A percentile compares a stretch with the other conserved stretches of the same genome.
Conservation (phyloP, 129 eudicot genomes). For the Flaveria bidentis region DNA sequence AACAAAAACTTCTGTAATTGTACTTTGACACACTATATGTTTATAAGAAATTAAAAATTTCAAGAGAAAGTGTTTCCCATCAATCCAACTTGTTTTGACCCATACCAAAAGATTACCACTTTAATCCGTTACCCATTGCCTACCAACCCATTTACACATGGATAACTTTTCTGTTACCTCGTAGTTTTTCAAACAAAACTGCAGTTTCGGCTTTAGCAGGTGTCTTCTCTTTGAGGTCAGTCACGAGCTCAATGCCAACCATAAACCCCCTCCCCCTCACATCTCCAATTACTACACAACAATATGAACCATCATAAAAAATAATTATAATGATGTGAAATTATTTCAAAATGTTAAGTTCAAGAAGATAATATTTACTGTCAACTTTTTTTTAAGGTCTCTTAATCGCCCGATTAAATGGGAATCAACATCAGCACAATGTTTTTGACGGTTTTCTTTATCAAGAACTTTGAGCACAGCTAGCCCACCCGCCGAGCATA, state of each 20-base stretch:
- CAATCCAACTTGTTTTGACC: background rate
- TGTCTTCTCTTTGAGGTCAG: slow-evolving; percentile 77
- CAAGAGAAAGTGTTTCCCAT: background rate
- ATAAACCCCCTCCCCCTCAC: slow-evolving; percentile 98
- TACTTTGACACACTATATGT: too few species aligned
- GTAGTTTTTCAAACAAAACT: slow-evolving; percentile 74
- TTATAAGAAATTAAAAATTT: too few species aligned
- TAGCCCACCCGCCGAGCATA: slow-evolving; percentile 96
- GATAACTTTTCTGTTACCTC: slow-evolving; percentile 48
- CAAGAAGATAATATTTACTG: slow-evolving; percentile 42
- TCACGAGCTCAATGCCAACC: slow-evolving; percentile 95
- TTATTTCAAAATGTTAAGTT: slow-evolving; percentile 9
- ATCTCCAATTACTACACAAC: slow-evolving; percentile 73
- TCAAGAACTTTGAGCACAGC: slow-evolving; percentile 90
- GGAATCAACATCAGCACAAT: slow-evolving; percentile 86
- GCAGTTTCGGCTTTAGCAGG: slow-evolving; percentile 97
- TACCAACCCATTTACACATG: background rate
- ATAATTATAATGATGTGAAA: background rate
- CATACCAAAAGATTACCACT: background rate
- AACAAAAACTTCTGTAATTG: too few species aligned
- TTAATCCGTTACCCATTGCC: background rate
- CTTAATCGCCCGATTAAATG: slow-evolving; percentile 73
- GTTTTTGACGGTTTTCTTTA: slow-evolving; percentile 82
- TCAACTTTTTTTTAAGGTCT: slow-evolving; percentile 73
- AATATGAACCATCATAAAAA: slow-evolving; percentile 4